A percentile compares a stretch with the other conserved stretches of the same genome.
Conservation (phyloP, 169 alveolate species). For the Cryptosporidium meleagridis region DNA sequence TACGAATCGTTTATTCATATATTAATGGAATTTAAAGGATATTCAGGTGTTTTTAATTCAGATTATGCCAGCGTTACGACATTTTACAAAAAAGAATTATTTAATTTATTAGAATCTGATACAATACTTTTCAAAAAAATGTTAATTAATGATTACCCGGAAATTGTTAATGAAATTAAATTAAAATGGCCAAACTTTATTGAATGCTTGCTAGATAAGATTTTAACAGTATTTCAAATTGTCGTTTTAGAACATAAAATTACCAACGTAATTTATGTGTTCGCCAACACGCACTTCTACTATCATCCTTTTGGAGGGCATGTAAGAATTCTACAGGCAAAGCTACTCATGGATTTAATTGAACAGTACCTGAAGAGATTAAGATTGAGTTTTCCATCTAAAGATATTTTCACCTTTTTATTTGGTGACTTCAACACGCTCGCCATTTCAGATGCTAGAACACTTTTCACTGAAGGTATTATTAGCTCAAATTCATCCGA, state of each 20-base stretch:
- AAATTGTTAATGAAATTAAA: neutral
- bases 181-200: constrained; percentile 49
- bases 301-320: constrained; percentile 67
- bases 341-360: constrained; percentile 45
- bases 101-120: constrained; percentile 24
- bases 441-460: constrained; percentile 56
- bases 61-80: constrained; percentile 42
- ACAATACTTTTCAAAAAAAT: constrained; percentile 18
- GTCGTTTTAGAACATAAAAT: constrained; percentile 2
- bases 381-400: neutral
- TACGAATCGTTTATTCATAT: constrained; percentile 22
- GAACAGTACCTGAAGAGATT: neutral
- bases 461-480: constrained; percentile 18
- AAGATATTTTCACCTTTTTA: constrained; percentile 3
- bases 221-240: constrained; percentile 55
- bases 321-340: constrained; percentile 45
- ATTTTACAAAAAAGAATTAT: constrained; percentile 8
- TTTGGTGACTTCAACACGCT: constrained; percentile 63
- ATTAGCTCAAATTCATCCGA: constrained; percentile 9
- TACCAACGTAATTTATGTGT: constrained; percentile 3
- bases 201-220: constrained; percentile 3
- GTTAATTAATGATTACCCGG: constrained; percentile 11
- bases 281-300: constrained; percentile 52
- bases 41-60: constrained; percentile 2
- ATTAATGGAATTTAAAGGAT: constrained; percentile 29